phyloP scores from a whole-genome alignment of 1,284 basidiomycete species.

The Microbotryum scabiosae region DNA sequence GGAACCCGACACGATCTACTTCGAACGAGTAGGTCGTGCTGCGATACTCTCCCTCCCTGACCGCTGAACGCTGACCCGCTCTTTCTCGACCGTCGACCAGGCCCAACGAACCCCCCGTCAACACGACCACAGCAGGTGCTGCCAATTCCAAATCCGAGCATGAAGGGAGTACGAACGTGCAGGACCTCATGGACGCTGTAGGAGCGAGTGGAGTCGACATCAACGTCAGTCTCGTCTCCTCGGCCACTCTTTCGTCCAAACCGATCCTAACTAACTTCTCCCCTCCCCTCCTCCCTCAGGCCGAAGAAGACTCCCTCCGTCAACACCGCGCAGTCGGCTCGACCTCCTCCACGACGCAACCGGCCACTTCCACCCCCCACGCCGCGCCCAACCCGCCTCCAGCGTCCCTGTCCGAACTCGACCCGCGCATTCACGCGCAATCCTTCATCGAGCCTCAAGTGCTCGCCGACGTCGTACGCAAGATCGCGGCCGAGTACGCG shows the following conservation, averaged over 20 bases:
- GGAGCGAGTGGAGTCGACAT: constrained; percentile 36
- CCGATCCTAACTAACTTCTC: neutral
- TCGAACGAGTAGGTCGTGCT: too few relatives aligned
- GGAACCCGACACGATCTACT: too few relatives aligned
- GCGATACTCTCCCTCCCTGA: too few relatives aligned
- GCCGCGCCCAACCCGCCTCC: neutral
- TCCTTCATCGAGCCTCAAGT: constrained; percentile 31
- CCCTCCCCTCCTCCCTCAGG: constrained; percentile 11
- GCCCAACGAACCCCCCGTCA: too few relatives aligned
- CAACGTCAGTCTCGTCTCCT: constrained; percentile 29
- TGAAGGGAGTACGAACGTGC: constrained; percentile 27
- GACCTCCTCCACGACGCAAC: too few relatives aligned
- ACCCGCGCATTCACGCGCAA: constrained; percentile 13
- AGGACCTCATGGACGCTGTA: constrained; percentile 35
- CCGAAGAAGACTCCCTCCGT: constrained; percentile 35
- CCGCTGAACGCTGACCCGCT: too few relatives aligned
- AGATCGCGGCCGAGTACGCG: constrained; percentile 34
- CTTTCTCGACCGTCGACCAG: too few relatives aligned
- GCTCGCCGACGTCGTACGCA: constrained; percentile 30
- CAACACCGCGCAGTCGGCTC: neutral
- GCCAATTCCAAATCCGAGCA: too few relatives aligned
- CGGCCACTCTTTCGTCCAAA: too few relatives aligned
- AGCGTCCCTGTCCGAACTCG: neutral
- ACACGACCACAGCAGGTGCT: too few relatives aligned
- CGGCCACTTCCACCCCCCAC: too few relatives aligned